Conservation (phyloP, 768 basidiomycete genomes). For the Leccinum subtestaceum region DNA sequence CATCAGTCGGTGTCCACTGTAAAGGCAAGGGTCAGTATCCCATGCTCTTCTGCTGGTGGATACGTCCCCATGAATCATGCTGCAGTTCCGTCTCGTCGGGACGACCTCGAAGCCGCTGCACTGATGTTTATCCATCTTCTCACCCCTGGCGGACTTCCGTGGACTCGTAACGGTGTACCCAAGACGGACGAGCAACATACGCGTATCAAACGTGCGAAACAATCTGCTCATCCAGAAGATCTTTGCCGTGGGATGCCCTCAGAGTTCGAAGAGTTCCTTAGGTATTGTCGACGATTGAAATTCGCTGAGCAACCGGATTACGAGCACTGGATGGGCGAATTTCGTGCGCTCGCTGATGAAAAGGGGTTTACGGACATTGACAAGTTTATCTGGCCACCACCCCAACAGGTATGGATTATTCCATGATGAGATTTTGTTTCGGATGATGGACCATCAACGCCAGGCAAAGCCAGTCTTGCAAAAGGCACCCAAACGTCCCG, state of each 20-base stretch:
- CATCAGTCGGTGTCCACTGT: conserved; percentile 75
- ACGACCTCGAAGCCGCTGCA: conserved; percentile 75
- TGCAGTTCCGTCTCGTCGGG: conserved; percentile 72
- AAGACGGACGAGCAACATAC: conserved; percentile 64
- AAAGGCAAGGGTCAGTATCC: conserved; percentile 58
- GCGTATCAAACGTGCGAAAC: conserved; percentile 63
- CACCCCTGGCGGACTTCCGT: conserved; percentile 70
- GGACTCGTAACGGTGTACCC: conserved; percentile 81
- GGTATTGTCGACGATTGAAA: conserved; percentile 65
- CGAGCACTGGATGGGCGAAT: conserved; percentile 59
- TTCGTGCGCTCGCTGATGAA: conserved; percentile 57
- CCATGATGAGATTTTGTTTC: background rate
- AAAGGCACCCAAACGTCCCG: conserved; percentile 14
- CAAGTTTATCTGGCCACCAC: conserved; percentile 72
- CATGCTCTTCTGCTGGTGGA: conserved; percentile 11
- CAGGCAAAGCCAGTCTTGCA: conserved; percentile 32
- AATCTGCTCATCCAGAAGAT: conserved; percentile 55
- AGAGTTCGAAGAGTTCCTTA: conserved; percentile 74
- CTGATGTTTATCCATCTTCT: conserved; percentile 80
- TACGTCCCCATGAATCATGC: conserved; percentile 20
- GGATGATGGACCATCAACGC: conserved; percentile 1
- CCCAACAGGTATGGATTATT: conserved; percentile 28
- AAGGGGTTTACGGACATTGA: conserved; percentile 57
- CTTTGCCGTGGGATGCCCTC: conserved; percentile 66
- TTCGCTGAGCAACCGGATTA: conserved; percentile 74